phyloP scores from a whole-genome alignment of 1,284 basidiomycete genomes.

The Ustilago tritici region DNA sequence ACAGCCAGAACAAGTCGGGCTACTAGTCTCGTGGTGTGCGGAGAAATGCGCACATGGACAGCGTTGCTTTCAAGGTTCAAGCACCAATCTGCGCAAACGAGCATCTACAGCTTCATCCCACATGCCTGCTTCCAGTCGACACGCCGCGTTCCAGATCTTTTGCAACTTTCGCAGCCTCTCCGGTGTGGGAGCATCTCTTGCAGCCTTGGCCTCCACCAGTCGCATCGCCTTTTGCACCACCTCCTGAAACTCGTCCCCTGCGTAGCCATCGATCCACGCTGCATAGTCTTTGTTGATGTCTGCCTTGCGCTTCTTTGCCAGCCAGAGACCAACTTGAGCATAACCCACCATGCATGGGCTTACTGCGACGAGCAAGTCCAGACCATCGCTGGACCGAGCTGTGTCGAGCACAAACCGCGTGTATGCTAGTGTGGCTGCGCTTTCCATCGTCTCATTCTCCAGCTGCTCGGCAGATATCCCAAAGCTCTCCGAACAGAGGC shows the following conservation, averaged over 20 bases:
- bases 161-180: constrained; percentile 78
- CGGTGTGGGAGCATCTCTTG: constrained; percentile 77
- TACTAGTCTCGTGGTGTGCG: not conserved
- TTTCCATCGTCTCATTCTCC: constrained; percentile 51
- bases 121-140: constrained; percentile 84
- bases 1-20: not conserved
- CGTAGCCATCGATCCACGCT: constrained; percentile 86
- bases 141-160: constrained; percentile 80
- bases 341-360: constrained; percentile 90
- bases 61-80: constrained; percentile 25
- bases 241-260: constrained; percentile 77
- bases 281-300: constrained; percentile 30
- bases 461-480: constrained; percentile 51
- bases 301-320: constrained; percentile 70
- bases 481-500: constrained; percentile 50
- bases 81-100: constrained; percentile 22
- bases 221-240: constrained; percentile 81
- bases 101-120: constrained; percentile 83
- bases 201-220: constrained; percentile 69
- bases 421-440: constrained; percentile 62
- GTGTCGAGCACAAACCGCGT: constrained; percentile 65
- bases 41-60: not conserved
- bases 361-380: constrained; percentile 82
- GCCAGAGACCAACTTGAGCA: constrained; percentile 84
- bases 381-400: constrained; percentile 74